Evolutionary conservation across 2,329 filamentous ascomycete genomes (phyloP), one percentile per base, ranked within the genome.

Genomic region (Nemania serpens): DNA sequence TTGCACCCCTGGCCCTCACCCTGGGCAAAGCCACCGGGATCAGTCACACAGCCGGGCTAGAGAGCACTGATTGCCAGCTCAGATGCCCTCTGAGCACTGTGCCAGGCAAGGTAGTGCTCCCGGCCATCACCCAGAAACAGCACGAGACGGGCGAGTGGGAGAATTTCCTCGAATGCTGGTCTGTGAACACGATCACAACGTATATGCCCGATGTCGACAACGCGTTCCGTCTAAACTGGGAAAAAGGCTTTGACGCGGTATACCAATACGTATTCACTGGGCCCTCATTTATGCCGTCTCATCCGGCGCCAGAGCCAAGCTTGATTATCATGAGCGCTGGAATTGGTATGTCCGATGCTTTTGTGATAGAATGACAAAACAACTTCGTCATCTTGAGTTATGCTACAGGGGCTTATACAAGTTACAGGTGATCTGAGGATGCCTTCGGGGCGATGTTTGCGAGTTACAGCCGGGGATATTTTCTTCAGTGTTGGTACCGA

Each of bases 161-260:
- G 43, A 59, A 59, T 15, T 11, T 36, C 11, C 57, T 59, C 6
- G 57, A 59, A 20, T 59, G 57, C 37, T 59, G 57, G 57, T 47
- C 57, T 13, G 49, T 54, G 17, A 29, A 52, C 25, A 59, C 49
- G 1, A 54, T 37, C 9, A 59, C 57, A 18, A 49, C 6, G 15
- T 34, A 59, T 36, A 59, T 59, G 49, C 49, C 57, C 7, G 57
- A 34, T 15, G n/a, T 59, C 11, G 57, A 54, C 29, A 59, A 59
- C 25, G 57, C 49, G 25, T 59, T 41, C 37, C 49, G 57, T 11
- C 43, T 59, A 7, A 22, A 59, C 43, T 59, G 57, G 57, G 43
- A 59, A 22, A 13, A 36, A 7, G 57, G 49, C 15, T 59, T 59
- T 10, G 57, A 59, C 17, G 57, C 57, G 11, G 37, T 36, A 37